Evolutionary conservation across 352 stramenopile species (phyloP).

Genomic region (Globisporangium echinulatum): DNA sequence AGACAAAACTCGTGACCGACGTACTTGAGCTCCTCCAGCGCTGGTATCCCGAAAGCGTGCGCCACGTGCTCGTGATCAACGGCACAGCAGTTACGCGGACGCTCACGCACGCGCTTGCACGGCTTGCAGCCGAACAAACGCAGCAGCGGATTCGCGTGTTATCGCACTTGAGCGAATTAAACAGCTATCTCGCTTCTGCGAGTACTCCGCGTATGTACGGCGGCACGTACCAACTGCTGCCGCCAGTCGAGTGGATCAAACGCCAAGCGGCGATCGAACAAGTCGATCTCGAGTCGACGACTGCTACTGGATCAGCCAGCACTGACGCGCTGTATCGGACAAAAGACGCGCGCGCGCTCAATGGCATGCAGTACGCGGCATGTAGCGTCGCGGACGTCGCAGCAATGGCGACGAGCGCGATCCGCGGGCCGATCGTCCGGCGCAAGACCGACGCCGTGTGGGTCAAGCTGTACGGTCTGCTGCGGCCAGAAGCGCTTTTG

Average conservation of each 20-base stretch:
- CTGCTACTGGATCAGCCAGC: slow-evolving; percentile 2
- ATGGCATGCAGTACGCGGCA: slow-evolving; percentile 78
- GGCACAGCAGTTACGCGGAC: slow-evolving; percentile 44
- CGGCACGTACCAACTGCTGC: slow-evolving; percentile 45
- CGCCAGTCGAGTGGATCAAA: slow-evolving; percentile 49
- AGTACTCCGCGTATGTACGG: slow-evolving; percentile 61
- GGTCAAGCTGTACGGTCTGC: slow-evolving; percentile 61
- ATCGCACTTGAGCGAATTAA: slow-evolving; percentile 33
- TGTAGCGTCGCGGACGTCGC: slow-evolving; percentile 58
- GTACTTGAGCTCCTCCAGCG: slow-evolving; percentile 51
- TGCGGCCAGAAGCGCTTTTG: slow-evolving; percentile 64
- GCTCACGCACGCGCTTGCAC: slow-evolving; percentile 46
- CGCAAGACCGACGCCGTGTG: slow-evolving; percentile 68
- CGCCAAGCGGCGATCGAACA: slow-evolving; percentile 68
- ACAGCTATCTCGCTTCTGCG: slow-evolving; percentile 30
- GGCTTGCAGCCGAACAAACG: slow-evolving; percentile 37
- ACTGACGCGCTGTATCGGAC: slow-evolving; percentile 42
- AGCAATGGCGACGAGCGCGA: slow-evolving; percentile 63
- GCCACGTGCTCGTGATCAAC: slow-evolving; percentile 57
- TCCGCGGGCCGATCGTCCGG: slow-evolving; percentile 55
- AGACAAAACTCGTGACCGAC: slow-evolving; percentile 62
- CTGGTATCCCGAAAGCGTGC: slow-evolving; percentile 61
- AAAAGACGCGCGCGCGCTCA: slow-evolving; percentile 46
- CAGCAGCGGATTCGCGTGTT: slow-evolving; percentile 50
- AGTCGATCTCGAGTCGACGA: slow-evolving; percentile 43